Base-by-base conservation (phyloP, 108 stramenopile genomes). In the Skeletonema costatum region DNA sequence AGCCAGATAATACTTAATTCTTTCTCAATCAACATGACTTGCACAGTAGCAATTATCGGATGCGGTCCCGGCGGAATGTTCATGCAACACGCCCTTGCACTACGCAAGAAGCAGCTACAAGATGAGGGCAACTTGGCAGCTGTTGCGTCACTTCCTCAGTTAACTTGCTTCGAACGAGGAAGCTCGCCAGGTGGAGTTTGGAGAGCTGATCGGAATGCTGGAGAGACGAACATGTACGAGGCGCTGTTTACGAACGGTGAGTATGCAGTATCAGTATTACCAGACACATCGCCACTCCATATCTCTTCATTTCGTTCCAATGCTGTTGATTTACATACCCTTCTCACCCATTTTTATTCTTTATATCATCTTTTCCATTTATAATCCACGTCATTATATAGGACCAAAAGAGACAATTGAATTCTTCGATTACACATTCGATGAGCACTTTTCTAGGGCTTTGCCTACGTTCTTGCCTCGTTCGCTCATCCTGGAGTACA, bases 371-470 rank as follows among this genome's bases (percentile, higher is more conserved):
- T 11, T 41, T 41, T 41, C 39, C 7, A 41, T 11, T 4, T 11
- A 9, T 41, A 41, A 36, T 25, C 25, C 25, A 25, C 25, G 25
- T 25, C 25, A 25, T 25, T 25, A 8, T 25, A 8, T 41, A 41
- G 87, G 86, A 21, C 67, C 75, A 4, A 83, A 79, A 42, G 75
- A 85, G 16, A 16, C 19, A 14, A 72, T 86, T 31, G 90, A 90
- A 73, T 90, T 87, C 73, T 68, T 80, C 33, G 90, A 90, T 66
- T 85, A 90, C 62, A 83, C 87, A 1, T 90, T 80, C 60, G 75
- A 83, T 19, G 87, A 90, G 42, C 90, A 91, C 61, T 91, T 82
- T 74, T 77, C 77, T 11, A 17, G 53, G 17, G 33, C 80, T 5
- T 13, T 83, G 14, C 86, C 86, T 2, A 67, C 75, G 16, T 87